Evolutionary conservation across 257 asterid genomes (phyloP).

Genomic region (Solanum megistacrolobum): DNA sequence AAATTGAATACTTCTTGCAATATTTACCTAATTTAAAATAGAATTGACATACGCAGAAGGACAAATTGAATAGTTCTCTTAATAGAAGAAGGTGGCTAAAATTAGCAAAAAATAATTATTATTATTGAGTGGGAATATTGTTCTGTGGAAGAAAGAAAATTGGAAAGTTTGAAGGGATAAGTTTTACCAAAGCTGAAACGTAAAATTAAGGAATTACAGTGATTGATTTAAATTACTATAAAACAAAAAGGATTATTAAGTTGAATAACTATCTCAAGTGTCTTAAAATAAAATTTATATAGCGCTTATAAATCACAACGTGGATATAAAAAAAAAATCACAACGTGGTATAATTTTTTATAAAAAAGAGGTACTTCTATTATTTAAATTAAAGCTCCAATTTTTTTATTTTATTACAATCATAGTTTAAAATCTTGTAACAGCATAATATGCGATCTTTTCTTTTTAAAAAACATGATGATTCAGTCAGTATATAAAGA

Average conservation of each 20-base stretch:
- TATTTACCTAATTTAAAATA: not conserved
- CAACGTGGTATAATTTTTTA: not conserved
- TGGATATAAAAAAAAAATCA: too few relatives aligned
- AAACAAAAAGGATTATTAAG: not conserved
- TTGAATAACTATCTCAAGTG: not conserved
- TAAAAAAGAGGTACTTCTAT: not conserved
- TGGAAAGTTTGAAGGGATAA: not conserved
- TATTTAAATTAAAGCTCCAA: not conserved
- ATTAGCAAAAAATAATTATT: not conserved
- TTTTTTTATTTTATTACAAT: not conserved
- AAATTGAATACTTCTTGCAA: not conserved
- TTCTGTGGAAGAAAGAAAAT: not conserved
- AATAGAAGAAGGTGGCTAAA: not conserved
- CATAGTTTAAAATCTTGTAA: not conserved
- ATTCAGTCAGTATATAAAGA: not conserved
- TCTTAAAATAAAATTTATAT: not conserved
- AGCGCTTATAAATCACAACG: not conserved
- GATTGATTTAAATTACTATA: not conserved
- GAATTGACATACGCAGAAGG: not conserved
- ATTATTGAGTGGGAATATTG: not conserved
- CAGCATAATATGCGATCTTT: not conserved
- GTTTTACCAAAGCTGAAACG: not conserved
- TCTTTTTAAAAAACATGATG: not conserved
- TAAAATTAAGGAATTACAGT: not conserved
- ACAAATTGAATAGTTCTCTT: not conserved